Evolutionary conservation across 257 asterid genomes (phyloP).

Genomic region (Scutellaria baicalensis): DNA sequence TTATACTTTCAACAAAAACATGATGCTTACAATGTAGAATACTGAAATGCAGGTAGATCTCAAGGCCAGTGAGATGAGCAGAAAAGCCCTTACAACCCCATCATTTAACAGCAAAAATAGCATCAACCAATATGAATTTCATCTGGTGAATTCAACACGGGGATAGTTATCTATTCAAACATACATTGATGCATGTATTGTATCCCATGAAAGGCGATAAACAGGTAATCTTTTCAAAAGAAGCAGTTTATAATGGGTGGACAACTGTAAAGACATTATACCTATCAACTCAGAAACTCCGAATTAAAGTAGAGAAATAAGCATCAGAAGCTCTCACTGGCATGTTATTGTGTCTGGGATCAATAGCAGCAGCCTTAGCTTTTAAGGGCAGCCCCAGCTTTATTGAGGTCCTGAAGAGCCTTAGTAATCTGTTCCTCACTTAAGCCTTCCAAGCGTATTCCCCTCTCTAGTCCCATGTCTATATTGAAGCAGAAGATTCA

Average conservation of each 20-base stretch:
- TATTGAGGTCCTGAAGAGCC: conserved; percentile 75
- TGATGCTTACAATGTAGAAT: too few relatives aligned
- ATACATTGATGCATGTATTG: conserved; percentile 8
- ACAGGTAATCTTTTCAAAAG: conserved; percentile 13
- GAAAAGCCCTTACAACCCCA: neutral
- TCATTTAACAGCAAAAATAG: neutral
- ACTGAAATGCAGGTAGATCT: too few relatives aligned
- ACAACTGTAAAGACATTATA: neutral
- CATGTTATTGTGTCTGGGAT: conserved; percentile 19
- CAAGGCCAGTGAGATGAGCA: too few relatives aligned
- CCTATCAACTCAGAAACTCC: neutral
- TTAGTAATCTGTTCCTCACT: conserved; percentile 65
- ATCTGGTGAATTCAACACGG: neutral
- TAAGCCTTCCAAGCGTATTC: conserved; percentile 64
- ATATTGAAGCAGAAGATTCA: conserved; percentile 6
- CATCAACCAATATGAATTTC: neutral
- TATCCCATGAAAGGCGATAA: conserved; percentile 5
- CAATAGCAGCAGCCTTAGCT: conserved; percentile 5
- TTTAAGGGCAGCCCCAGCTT: conserved; percentile 51
- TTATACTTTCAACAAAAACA: too few relatives aligned
- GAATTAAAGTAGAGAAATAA: conserved; percentile 4
- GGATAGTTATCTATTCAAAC: neutral
- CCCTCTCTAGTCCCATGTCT: conserved; percentile 83
- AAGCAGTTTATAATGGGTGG: conserved; percentile 13
- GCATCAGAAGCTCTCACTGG: conserved; percentile 22